A percentile compares a stretch with the other conserved stretches of the same genome.
These are phyloP conservation scores for Chrysanthemum seticuspe DNA, from an alignment of 129 eudicot genomes.

Conservation along the genomic window DNA sequence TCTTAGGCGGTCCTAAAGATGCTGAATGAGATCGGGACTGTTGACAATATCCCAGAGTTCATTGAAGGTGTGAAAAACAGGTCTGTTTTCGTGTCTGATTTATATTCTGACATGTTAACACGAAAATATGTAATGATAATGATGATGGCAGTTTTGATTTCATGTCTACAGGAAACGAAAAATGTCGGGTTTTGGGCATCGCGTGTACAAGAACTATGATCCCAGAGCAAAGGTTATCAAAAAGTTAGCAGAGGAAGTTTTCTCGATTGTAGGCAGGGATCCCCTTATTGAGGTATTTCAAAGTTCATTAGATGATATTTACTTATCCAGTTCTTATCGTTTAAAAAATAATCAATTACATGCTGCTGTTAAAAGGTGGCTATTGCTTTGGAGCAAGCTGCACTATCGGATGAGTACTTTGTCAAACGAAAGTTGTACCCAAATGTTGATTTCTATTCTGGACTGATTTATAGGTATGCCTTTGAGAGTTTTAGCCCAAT, in stretches of 20 bases:
- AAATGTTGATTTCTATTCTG: constrained; percentile 98
- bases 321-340: constrained; percentile 5
- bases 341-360: background rate
- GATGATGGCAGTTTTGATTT: constrained; percentile 2
- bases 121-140: background rate
- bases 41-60: constrained; percentile 94
- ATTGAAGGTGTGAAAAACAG: constrained; percentile 97
- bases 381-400: constrained; percentile 98
- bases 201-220: constrained; percentile 95
- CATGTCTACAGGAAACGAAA: constrained; percentile 67
- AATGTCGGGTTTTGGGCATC: constrained; percentile 99
- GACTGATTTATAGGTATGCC: constrained; percentile 80
- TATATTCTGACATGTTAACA: constrained; percentile 3
- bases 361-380: constrained; percentile 73
- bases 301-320: background rate
- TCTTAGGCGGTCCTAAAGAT: constrained; percentile 91
- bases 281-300: constrained; percentile 88
- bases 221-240: constrained; percentile 96
- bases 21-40: constrained; percentile 88
- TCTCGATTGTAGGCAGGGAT: constrained; percentile 96
- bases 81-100: constrained; percentile 29
- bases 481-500: background rate
- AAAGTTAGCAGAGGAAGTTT: constrained; percentile 92
- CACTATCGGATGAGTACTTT: constrained; percentile 90
- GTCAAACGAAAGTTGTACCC: constrained; percentile 96